phyloP scores from a whole-genome alignment of 1,284 basidiomycete species.

The Ustilago cynodontis region DNA sequence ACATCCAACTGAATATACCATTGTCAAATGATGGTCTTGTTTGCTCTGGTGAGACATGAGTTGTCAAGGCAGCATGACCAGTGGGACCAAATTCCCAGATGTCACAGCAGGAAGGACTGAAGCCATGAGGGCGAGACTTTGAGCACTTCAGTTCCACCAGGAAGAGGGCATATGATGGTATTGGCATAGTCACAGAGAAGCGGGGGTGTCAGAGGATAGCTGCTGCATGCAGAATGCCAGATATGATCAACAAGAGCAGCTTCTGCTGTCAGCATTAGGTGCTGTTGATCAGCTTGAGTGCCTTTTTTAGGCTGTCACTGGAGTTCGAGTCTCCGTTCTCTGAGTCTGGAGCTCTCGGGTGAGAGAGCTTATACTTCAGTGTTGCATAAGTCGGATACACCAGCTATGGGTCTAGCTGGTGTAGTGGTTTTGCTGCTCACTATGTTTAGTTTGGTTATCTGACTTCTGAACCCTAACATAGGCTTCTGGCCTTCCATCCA shows the following conservation, averaged over 20 bases:
- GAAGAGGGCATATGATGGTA: not conserved
- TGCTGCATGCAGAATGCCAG: conserved; percentile 14
- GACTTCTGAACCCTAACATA: too few species aligned
- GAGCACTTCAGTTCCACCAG: not conserved
- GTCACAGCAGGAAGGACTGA: conserved; percentile 17
- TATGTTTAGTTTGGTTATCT: not conserved
- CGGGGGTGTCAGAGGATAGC: conserved; percentile 14
- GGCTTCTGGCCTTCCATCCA: too few species aligned
- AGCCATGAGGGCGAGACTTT: conserved; percentile 8
- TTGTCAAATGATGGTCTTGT: not conserved
- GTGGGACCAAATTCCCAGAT: conserved; percentile 4
- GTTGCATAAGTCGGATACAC: not conserved
- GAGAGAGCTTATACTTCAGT: not conserved
- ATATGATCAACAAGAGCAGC: conserved; percentile 15
- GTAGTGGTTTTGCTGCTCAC: not conserved
- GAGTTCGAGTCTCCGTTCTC: not conserved
- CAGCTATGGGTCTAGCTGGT: not conserved
- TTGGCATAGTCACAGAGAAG: conserved; percentile 10
- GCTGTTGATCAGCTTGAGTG: not conserved
- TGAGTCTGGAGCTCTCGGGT: not conserved
- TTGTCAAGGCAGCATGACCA: conserved; percentile 27
- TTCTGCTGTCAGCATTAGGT: conserved; percentile 7
- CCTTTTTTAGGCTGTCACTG: conserved; percentile 2
- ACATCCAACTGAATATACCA: conserved; percentile 3
- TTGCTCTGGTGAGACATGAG: not conserved